A percentile compares a stretch with the other conserved stretches of the same genome.
phyloP scores from a whole-genome alignment of 352 stramenopile species.

The Blastocystis sp. region DNA sequence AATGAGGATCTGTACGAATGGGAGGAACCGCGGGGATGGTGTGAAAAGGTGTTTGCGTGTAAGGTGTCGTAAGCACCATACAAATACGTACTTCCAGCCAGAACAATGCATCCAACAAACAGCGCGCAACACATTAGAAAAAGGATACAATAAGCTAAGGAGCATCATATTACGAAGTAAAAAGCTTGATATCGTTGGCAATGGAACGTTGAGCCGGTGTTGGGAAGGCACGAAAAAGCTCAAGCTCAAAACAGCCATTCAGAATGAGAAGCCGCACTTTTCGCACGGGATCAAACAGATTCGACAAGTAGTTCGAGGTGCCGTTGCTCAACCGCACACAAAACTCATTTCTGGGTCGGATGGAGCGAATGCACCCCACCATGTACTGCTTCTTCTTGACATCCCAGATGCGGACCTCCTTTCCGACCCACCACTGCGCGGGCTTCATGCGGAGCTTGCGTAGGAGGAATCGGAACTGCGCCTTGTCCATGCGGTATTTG shows the following conservation, averaged over 20 bases:
- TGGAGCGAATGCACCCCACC: not conserved
- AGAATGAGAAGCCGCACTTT: constrained; percentile 14
- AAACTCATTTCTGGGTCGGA: constrained; percentile 29
- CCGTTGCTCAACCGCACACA: not conserved
- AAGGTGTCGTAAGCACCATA: no score
- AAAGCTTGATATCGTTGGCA: not conserved
- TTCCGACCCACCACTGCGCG: constrained; percentile 23
- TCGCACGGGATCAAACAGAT: constrained; percentile 2
- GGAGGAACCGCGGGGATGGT: no score
- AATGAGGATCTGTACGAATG: no score
- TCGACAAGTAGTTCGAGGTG: not conserved
- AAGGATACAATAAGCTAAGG: no score
- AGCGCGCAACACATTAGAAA: no score
- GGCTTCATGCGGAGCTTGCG: constrained; percentile 41
- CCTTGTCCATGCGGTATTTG: constrained; percentile 30
- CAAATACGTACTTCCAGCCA: no score
- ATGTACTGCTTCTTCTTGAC: not conserved
- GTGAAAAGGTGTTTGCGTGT: no score
- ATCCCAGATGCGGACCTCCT: constrained; percentile 22
- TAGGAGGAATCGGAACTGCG: constrained; percentile 29
- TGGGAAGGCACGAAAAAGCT: constrained; percentile 12
- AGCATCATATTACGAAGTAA: not conserved
- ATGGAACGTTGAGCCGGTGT: not conserved
- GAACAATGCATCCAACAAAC: no score
- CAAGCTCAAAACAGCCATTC: constrained; percentile 19